These are phyloP conservation scores for Rosa chinensis DNA, from an alignment of 306 rosid species.

Conservation along the genomic window DNA sequence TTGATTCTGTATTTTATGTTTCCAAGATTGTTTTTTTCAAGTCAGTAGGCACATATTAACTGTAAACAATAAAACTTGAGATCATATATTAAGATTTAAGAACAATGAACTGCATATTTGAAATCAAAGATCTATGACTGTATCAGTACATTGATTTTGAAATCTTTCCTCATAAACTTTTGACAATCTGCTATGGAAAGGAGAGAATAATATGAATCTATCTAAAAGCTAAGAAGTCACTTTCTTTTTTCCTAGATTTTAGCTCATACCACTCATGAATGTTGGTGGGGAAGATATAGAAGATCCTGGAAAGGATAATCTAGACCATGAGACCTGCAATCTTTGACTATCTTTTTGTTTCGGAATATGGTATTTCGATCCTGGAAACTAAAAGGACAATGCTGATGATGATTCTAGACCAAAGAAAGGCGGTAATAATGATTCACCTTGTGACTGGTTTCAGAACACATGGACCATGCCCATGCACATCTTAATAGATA, in stretches of 20 bases:
- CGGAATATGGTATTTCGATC: neutral
- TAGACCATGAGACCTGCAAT: neutral
- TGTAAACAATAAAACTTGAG: neutral
- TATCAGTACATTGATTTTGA: neutral
- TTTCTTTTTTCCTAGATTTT: conserved; percentile 15
- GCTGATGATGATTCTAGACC: conserved; percentile 20
- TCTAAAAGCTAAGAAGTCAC: conserved; percentile 14
- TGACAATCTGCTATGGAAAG: conserved; percentile 27
- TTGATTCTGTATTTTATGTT: neutral
- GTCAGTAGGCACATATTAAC: neutral
- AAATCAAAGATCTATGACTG: neutral
- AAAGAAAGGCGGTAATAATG: conserved; percentile 19
- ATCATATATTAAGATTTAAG: neutral
- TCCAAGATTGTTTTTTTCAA: neutral
- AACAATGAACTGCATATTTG: neutral
- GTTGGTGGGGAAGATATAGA: conserved; percentile 9
- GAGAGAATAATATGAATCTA: neutral
- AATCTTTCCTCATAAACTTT: neutral
- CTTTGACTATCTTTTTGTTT: conserved; percentile 7
- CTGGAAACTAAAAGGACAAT: neutral
- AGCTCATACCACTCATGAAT: conserved; percentile 15
- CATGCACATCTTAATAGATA: too few relatives aligned
- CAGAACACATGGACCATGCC: neutral
- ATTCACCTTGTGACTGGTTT: conserved; percentile 16
- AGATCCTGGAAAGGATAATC: conserved; percentile 21